phyloP scores from a whole-genome alignment of 805 yeast species.

The Pichia pseudocactophila region DNA sequence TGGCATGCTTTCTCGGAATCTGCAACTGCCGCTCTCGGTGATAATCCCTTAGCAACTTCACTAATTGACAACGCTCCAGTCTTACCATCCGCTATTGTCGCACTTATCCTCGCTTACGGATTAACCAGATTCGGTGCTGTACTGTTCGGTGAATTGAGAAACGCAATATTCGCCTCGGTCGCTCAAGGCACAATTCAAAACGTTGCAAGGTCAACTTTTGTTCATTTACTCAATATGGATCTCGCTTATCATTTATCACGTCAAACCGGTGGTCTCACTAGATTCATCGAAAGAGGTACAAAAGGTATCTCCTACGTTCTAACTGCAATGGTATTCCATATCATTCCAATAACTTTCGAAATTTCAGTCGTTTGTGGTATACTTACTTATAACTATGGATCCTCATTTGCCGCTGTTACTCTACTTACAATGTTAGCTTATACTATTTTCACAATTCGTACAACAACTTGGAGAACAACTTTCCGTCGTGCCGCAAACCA shows the following conservation, averaged over 20 bases:
- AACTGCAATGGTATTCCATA: constrained; percentile 96
- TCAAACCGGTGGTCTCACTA: constrained; percentile 92
- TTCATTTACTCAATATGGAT: constrained; percentile 75
- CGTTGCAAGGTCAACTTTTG: constrained; percentile 83
- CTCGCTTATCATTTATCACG: constrained; percentile 80
- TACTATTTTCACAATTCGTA: constrained; percentile 75
- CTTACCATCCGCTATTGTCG: constrained; percentile 55
- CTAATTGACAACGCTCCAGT: constrained; percentile 10
- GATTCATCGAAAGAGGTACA: constrained; percentile 97
- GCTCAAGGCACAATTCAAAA: constrained; percentile 89
- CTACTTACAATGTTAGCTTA: constrained; percentile 83
- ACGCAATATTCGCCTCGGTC: constrained; percentile 91
- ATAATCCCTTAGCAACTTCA: constrained; percentile 5
- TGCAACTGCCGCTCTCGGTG: constrained; percentile 20
- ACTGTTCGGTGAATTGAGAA: constrained; percentile 85
- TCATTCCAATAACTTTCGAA: constrained; percentile 86
- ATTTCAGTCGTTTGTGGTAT: constrained; percentile 90
- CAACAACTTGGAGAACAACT: constrained; percentile 94
- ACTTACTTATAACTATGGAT: constrained; percentile 85
- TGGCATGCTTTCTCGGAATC: constrained; percentile 56
- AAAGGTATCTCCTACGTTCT: constrained; percentile 92
- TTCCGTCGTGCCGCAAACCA: constrained; percentile 83
- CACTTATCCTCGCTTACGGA: constrained; percentile 78
- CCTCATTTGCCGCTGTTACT: constrained; percentile 82
- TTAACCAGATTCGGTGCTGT: constrained; percentile 92